Conservation (phyloP, 225 moss, liverwort and hornwort species). For the Sphagnum contortum region DNA sequence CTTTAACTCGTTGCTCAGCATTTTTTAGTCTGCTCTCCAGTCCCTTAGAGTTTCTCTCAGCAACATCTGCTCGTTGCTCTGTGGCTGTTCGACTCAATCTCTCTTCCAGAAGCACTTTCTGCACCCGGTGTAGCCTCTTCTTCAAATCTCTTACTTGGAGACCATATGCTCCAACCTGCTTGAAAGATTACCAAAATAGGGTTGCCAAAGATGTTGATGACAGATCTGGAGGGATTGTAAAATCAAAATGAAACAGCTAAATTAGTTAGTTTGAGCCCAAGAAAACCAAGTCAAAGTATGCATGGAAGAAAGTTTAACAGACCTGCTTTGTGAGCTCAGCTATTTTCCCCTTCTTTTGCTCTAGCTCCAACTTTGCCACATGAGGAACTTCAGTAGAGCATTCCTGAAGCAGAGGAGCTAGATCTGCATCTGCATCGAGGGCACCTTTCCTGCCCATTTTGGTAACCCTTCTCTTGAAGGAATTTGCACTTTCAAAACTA, state of each 20-base stretch:
- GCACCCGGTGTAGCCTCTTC: background rate
- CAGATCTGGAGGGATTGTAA: too few relatives aligned
- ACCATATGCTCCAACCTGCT: background rate
- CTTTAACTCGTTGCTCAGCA: background rate
- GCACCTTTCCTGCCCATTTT: too few relatives aligned
- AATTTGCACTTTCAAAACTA: background rate
- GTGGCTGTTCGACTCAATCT: background rate
- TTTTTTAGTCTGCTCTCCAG: background rate
- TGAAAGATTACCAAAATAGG: background rate
- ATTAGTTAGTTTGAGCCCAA: too few relatives aligned
- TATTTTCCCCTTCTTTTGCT: background rate
- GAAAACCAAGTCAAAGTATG: too few relatives aligned
- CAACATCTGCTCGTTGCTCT: constrained; percentile 1
- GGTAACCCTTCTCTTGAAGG: background rate
- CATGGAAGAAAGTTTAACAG: too few relatives aligned
- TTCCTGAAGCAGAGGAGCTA: background rate
- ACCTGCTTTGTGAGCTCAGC: constrained; percentile 1
- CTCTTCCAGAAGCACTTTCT: background rate
- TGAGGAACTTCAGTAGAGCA: background rate
- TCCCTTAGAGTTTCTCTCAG: background rate
- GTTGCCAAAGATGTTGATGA: too few relatives aligned
- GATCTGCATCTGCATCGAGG: too few relatives aligned
- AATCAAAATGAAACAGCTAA: too few relatives aligned
- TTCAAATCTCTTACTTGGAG: constrained; percentile 5
- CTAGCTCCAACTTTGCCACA: background rate